phyloP scores from a whole-genome alignment of 768 basidiomycete genomes.

The Termitomyces titanicus region DNA sequence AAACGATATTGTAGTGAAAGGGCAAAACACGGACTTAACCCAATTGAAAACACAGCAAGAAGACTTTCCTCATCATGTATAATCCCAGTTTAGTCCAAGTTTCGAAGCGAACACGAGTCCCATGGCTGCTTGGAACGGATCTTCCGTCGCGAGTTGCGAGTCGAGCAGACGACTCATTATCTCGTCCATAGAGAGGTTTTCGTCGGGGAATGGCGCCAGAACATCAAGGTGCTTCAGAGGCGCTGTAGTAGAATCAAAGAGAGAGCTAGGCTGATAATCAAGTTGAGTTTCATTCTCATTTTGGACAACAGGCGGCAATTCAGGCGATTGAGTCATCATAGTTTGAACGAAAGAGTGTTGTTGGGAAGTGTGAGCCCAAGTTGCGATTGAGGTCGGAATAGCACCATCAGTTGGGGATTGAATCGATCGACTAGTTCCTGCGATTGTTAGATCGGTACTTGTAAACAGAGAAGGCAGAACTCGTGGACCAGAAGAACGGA shows the following conservation, averaged over 20 bases:
- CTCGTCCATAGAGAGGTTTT: constrained; percentile 17
- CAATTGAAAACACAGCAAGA: constrained; percentile 15
- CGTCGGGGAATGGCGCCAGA: constrained; percentile 21
- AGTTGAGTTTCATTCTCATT: background rate
- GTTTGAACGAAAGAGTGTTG: background rate
- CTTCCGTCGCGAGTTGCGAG: constrained; percentile 26
- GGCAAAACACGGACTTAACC: background rate
- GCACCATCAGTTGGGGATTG: background rate
- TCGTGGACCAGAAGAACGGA: constrained; percentile 4
- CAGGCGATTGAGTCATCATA: background rate
- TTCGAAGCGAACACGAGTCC: constrained; percentile 38
- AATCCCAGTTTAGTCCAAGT: constrained; percentile 33
- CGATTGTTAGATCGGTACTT: background rate
- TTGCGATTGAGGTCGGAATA: background rate
- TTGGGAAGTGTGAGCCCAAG: background rate
- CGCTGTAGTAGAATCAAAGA: constrained; percentile 22
- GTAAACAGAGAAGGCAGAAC: constrained; percentile 4
- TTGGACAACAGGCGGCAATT: background rate
- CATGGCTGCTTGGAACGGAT: constrained; percentile 48
- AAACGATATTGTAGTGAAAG: background rate
- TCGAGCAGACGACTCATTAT: constrained; percentile 31
- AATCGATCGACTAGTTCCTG: background rate
- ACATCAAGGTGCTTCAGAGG: constrained; percentile 34
- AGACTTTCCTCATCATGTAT: constrained; percentile 1
- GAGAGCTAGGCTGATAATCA: constrained; percentile 8